Evolutionary conservation across 495 filamentous ascomycete genomes (phyloP).

Genomic region (Penicillium samsonianum): DNA sequence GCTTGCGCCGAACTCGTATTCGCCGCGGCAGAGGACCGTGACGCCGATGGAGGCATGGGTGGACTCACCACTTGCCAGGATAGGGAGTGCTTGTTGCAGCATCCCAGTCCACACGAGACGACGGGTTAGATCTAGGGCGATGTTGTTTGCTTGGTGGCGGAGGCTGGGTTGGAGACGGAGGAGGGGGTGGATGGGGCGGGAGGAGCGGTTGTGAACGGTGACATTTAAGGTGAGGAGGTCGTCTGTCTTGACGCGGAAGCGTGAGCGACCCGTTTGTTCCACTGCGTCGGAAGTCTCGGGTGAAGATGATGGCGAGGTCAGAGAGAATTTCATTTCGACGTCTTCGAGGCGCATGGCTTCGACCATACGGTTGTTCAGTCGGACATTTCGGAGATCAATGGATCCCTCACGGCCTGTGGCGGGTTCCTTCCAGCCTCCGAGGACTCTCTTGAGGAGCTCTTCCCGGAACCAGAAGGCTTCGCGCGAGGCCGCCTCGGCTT

Average conservation of each 20-base stretch:
- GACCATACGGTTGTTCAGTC: slow-evolving; percentile 76
- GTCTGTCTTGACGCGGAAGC: slow-evolving; percentile 64
- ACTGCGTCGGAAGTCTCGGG: slow-evolving; percentile 27
- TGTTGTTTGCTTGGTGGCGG: slow-evolving; percentile 67
- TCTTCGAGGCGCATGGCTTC: slow-evolving; percentile 83
- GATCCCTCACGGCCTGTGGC: slow-evolving; percentile 60
- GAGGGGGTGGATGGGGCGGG: slow-evolving; percentile 65
- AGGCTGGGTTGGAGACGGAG: slow-evolving; percentile 77
- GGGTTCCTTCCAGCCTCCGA: slow-evolving; percentile 69
- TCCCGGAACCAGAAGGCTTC: slow-evolving; percentile 95
- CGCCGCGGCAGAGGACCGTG: slow-evolving; percentile 72
- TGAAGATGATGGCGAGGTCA: slow-evolving; percentile 31
- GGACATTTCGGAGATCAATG: slow-evolving; percentile 72
- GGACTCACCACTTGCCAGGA: slow-evolving; percentile 56
- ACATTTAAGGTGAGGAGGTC: slow-evolving; percentile 69
- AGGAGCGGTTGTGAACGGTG: slow-evolving; percentile 69
- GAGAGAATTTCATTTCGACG: slow-evolving; percentile 66
- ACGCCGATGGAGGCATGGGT: slow-evolving; percentile 62
- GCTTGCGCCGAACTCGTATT: slow-evolving; percentile 78
- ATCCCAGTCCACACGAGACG: slow-evolving; percentile 83
- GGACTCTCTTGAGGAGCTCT: slow-evolving; percentile 70
- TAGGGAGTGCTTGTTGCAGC: slow-evolving; percentile 69
- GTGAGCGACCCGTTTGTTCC: slow-evolving; percentile 45
- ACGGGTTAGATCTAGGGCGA: slow-evolving; percentile 80
- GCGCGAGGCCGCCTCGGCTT: slow-evolving; percentile 72